These are phyloP conservation scores for Xerocomus spinulosus DNA, from an alignment of 768 basidiomycete species.

Conservation along the genomic window DNA sequence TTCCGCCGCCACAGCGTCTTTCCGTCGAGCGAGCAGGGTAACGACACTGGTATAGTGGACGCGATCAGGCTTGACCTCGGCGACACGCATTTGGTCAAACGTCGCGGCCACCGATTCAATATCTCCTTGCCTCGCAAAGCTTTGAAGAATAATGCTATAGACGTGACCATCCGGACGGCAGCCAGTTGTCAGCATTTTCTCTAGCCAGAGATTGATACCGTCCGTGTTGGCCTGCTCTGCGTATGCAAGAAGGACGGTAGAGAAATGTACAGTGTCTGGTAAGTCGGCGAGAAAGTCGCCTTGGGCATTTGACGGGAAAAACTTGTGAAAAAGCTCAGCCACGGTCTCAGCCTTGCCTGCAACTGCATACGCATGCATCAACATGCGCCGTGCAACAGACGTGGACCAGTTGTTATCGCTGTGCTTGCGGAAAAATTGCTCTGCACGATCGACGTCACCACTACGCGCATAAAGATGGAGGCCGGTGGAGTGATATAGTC, in stretches of 20 bases:
- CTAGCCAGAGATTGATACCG: slow-evolving; percentile 53
- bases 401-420: slow-evolving; percentile 24
- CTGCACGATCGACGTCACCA: slow-evolving; percentile 43
- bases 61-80: slow-evolving; percentile 42
- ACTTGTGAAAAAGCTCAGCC: slow-evolving; percentile 48
- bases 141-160: slow-evolving; percentile 57
- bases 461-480: slow-evolving; percentile 49
- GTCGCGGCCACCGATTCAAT: slow-evolving; percentile 45
- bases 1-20: slow-evolving; percentile 63
- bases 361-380: slow-evolving; percentile 55
- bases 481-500: slow-evolving; percentile 37
- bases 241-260: slow-evolving; percentile 52
- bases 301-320: slow-evolving; percentile 41
- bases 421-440: slow-evolving; percentile 41
- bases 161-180: slow-evolving; percentile 50
- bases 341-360: slow-evolving; percentile 39
- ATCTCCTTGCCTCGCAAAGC: slow-evolving; percentile 52
- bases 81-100: slow-evolving; percentile 57
- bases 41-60: slow-evolving; percentile 66
- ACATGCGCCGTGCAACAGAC: slow-evolving; percentile 35
- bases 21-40: slow-evolving; percentile 55
- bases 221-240: slow-evolving; percentile 42
- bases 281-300: slow-evolving; percentile 28
- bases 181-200: slow-evolving; percentile 45
- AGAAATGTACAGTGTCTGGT: slow-evolving; percentile 51